These are phyloP conservation scores for Hanseniaspora uvarum DNA, from an alignment of 1,139 yeast species.

Conservation along the genomic window DNA sequence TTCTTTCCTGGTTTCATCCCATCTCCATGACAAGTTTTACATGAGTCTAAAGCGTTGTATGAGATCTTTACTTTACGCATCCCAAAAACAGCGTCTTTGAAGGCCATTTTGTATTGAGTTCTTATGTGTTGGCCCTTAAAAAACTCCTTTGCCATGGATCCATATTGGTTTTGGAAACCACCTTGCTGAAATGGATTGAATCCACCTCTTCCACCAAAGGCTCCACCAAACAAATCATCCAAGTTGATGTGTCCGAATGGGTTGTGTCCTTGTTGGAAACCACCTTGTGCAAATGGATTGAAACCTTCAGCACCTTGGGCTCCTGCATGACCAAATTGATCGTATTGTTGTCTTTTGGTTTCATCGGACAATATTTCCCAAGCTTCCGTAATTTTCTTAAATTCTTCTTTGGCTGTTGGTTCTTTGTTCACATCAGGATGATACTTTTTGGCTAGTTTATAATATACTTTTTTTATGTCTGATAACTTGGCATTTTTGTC, in stretches of 20 bases:
- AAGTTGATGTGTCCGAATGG: constrained; percentile 47
- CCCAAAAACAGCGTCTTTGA: constrained; percentile 85
- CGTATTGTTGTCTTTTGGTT: constrained; percentile 77
- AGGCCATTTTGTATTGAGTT: constrained; percentile 58
- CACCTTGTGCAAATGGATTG: constrained; percentile 33
- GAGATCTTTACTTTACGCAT: constrained; percentile 50
- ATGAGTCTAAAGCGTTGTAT: constrained; percentile 66
- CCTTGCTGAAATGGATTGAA: constrained; percentile 21
- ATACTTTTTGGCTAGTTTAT: constrained; percentile 80
- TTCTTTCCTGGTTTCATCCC: constrained; percentile 73
- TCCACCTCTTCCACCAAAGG: constrained; percentile 46
- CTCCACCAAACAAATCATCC: constrained; percentile 79
- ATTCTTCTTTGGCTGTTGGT: constrained; percentile 72
- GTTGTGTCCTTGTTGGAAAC: constrained; percentile 38
- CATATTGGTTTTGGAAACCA: constrained; percentile 31
- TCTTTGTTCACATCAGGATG: constrained; percentile 97
- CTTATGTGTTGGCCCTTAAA: constrained; percentile 87
- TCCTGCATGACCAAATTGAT: constrained; percentile 82
- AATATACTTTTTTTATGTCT: constrained; percentile 88
- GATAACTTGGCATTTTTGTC: constrained; percentile 59
- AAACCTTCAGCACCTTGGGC: constrained; percentile 50
- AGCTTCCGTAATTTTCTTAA: constrained; percentile 88
- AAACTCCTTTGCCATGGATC: constrained; percentile 36
- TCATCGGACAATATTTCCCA: constrained; percentile 86
- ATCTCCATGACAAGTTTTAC: constrained; percentile 70